Conservation (phyloP, 2,329 filamentous ascomycete species). For the Colletotrichum musicola region DNA sequence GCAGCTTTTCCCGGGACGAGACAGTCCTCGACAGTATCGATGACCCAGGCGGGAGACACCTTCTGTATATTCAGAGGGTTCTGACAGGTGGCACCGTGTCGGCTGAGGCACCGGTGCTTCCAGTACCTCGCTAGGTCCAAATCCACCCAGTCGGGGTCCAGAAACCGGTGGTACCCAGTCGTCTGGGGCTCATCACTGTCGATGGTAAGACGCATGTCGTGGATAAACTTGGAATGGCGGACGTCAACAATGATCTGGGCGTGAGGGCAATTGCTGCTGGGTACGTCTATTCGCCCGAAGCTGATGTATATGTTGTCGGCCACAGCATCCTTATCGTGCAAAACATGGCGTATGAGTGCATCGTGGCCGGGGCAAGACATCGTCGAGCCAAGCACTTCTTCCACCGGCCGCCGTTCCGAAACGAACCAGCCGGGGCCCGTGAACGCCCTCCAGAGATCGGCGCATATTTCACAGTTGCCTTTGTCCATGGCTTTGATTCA, state of each 20-base stretch:
- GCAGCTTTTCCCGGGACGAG: background rate
- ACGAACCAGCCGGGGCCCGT: background rate
- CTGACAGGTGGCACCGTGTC: background rate
- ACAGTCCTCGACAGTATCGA: background rate
- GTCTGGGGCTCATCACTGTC: background rate
- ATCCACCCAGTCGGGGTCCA: slow-evolving; percentile 4
- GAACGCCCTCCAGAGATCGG: background rate
- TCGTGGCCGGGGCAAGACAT: background rate
- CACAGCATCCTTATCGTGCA: background rate
- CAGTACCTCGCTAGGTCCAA: background rate
- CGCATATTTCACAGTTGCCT: background rate
- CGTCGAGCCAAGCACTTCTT: background rate
- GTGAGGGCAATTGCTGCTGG: too few species aligned
- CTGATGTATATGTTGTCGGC: background rate
- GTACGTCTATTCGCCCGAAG: too few species aligned
- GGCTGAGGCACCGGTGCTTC: background rate
- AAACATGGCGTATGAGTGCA: background rate
- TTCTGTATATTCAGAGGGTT: background rate
- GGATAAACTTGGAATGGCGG: too few species aligned
- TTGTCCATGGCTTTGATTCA: background rate
- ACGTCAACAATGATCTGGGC: too few species aligned
- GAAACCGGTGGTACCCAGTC: background rate
- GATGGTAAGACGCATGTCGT: background rate
- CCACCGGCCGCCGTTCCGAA: background rate
- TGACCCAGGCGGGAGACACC: slow-evolving; percentile 3